phyloP scores from a whole-genome alignment of 2,329 filamentous ascomycete genomes.

The Fusarium lateritium region DNA sequence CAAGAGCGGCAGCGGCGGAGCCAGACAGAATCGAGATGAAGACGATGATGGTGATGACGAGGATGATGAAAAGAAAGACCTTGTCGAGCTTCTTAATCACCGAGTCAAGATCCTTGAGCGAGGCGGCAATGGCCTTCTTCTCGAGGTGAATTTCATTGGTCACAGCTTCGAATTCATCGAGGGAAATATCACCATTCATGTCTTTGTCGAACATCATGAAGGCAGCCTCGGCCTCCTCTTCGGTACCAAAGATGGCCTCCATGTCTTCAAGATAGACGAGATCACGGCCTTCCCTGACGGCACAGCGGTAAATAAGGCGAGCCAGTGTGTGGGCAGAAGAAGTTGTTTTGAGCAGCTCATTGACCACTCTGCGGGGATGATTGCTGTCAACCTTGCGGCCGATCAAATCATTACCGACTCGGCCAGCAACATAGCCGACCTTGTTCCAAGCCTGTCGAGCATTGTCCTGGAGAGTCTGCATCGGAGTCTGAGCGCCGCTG shows the following conservation, averaged over 20 bases:
- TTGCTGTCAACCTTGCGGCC: slow-evolving; percentile 79
- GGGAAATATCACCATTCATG: slow-evolving; percentile 95
- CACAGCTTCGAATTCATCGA: slow-evolving; percentile 93
- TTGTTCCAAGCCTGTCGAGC: slow-evolving; percentile 83
- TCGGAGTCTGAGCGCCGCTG: slow-evolving; percentile 80
- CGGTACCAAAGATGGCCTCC: slow-evolving; percentile 81
- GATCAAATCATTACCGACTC: slow-evolving; percentile 92
- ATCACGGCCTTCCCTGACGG: slow-evolving; percentile 81
- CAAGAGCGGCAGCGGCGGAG: slow-evolving; percentile 91
- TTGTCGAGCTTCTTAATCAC: slow-evolving; percentile 92
- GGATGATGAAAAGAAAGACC: slow-evolving; percentile 89
- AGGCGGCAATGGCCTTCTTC: slow-evolving; percentile 94
- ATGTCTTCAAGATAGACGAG: slow-evolving; percentile 85
- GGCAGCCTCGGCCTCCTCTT: slow-evolving; percentile 89
- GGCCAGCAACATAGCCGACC: slow-evolving; percentile 87
- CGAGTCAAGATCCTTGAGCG: slow-evolving; percentile 93
- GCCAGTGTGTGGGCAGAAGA: slow-evolving; percentile 86
- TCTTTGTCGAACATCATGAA: slow-evolving; percentile 97
- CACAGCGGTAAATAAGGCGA: slow-evolving; percentile 88
- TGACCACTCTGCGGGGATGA: slow-evolving; percentile 87
- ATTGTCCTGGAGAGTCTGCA: slow-evolving; percentile 79
- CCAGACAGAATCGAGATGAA: slow-evolving; percentile 92
- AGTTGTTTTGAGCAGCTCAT: slow-evolving; percentile 81
- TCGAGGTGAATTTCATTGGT: slow-evolving; percentile 96
- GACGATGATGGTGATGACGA: slow-evolving; percentile 85